Percentiles rank a stretch among this genome's conserved stretches.
Evolutionary conservation across 169 alveolate genomes (phyloP).

Genomic region (Eimeria mitis): DNA sequence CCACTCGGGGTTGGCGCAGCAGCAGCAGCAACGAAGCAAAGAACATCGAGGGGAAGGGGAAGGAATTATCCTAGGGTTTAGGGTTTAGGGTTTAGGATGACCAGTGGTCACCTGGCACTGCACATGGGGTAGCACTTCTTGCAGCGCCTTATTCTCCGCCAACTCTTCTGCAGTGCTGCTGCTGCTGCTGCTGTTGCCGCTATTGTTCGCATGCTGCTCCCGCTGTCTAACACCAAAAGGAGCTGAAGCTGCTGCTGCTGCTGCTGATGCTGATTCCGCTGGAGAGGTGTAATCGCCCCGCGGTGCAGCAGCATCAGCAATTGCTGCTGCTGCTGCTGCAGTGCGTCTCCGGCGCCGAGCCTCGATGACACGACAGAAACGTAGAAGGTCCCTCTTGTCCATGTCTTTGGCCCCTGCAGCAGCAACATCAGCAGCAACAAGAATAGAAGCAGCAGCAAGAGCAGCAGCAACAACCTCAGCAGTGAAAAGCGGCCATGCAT

Average conservation of each 20-base stretch:
- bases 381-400: conserved; percentile 37
- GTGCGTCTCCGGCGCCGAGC: conserved; percentile 18
- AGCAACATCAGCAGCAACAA: conserved; percentile 14
- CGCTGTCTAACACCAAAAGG: background rate
- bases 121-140: conserved; percentile 26
- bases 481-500: background rate
- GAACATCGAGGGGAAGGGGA: background rate
- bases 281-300: background rate
- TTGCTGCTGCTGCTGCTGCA: conserved; percentile 35
- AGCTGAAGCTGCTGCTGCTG: background rate
- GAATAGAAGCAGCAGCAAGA: background rate
- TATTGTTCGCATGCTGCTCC: background rate
- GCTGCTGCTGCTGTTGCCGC: conserved; percentile 52
- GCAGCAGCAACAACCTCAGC: conserved; percentile 29
- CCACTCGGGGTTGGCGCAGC: too few relatives aligned
- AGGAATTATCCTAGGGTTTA: background rate
- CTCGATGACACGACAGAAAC: conserved; percentile 26
- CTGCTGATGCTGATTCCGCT: conserved; percentile 12
- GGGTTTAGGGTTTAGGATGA: conserved; percentile 21
- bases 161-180: background rate
- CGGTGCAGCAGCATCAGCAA: conserved; percentile 17
- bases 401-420: conserved; percentile 18
- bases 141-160: conserved; percentile 14
- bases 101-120: background rate
- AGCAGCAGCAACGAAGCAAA: background rate